phyloP scores from a whole-genome alignment of 306 rosid genomes.

The Ochetophila trinervis region DNA sequence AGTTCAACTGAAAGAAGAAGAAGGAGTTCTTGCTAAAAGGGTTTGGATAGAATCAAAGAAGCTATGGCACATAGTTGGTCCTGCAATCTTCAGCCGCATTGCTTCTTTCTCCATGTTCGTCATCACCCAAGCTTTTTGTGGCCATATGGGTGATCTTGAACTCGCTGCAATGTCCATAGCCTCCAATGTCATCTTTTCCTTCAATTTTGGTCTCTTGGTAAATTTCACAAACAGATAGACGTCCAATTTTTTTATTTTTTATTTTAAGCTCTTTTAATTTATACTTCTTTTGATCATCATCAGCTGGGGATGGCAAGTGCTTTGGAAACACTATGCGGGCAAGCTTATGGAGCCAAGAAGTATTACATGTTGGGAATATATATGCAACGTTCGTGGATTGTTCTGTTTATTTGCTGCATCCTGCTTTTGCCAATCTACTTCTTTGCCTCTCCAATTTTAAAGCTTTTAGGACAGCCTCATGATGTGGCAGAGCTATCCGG shows the following conservation, averaged over 20 bases:
- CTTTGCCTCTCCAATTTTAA: not conserved
- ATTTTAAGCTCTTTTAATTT: no score
- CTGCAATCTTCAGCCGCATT: constrained; percentile 4
- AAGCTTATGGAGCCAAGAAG: constrained; percentile 10
- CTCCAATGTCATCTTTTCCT: constrained; percentile 3
- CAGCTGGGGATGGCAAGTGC: constrained; percentile 11
- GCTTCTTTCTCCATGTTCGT: constrained; percentile 7
- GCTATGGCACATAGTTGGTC: constrained; percentile 11
- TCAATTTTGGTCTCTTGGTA: constrained; percentile 14
- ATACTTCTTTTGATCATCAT: not conserved
- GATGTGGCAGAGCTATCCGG: constrained; percentile 2
- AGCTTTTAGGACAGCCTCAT: constrained; percentile 5
- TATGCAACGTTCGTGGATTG: constrained; percentile 4
- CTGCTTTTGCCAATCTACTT: constrained; percentile 1
- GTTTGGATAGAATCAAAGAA: not conserved
- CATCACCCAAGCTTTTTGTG: constrained; percentile 6
- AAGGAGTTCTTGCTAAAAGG: no score
- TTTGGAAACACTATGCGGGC: constrained; percentile 9
- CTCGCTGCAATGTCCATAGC: constrained; percentile 6
- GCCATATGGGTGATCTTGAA: constrained; percentile 9
- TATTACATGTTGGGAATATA: constrained; percentile 10
- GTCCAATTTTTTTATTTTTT: no score
- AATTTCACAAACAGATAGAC: no score
- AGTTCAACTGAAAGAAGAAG: no score
- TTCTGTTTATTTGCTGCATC: constrained; percentile 4